Evolutionary conservation across 2,329 filamentous ascomycete genomes (phyloP).

Genomic region (Cyphellophora attinorum): DNA sequence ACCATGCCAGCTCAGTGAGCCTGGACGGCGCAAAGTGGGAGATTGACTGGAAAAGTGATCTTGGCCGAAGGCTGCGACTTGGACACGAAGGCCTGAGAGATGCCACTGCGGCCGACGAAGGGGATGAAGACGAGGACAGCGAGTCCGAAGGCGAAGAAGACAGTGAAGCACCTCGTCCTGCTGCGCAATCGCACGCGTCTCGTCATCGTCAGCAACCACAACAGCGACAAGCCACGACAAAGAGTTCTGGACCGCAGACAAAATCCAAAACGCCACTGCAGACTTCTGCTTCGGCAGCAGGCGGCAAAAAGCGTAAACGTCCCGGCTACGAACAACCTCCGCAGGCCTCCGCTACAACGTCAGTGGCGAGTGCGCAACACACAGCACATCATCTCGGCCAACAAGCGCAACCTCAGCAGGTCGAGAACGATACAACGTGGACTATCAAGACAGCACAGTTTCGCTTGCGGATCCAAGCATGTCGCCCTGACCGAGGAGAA

Average conservation of each 20-base stretch:
- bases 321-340: slow-evolving; percentile 5
- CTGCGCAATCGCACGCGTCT: slow-evolving; percentile 3
- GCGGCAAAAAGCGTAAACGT: too few species aligned
- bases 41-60: slow-evolving; percentile 12
- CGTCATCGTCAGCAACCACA: slow-evolving; percentile 1
- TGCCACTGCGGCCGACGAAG: slow-evolving; percentile 1
- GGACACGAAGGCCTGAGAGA: slow-evolving; percentile 7
- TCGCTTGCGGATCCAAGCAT: slow-evolving; percentile 56
- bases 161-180: slow-evolving; percentile 8
- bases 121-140: neutral
- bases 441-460: slow-evolving; percentile 61
- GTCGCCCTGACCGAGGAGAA: slow-evolving; percentile 27
- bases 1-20: slow-evolving; percentile 34
- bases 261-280: too few species aligned
- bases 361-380: neutral
- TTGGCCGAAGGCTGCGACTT: slow-evolving; percentile 11
- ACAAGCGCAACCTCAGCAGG: slow-evolving; percentile 6
- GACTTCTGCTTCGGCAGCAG: too few species aligned
- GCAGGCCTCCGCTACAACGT: neutral
- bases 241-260: too few species aligned
- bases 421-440: slow-evolving; percentile 37
- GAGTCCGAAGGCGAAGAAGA: slow-evolving; percentile 14
- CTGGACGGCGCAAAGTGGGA: slow-evolving; percentile 28
- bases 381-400: neutral
- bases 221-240: too few species aligned